Evolutionary conservation across 306 rosid genomes (phyloP).

Genomic region (Citrullus amarus): DNA sequence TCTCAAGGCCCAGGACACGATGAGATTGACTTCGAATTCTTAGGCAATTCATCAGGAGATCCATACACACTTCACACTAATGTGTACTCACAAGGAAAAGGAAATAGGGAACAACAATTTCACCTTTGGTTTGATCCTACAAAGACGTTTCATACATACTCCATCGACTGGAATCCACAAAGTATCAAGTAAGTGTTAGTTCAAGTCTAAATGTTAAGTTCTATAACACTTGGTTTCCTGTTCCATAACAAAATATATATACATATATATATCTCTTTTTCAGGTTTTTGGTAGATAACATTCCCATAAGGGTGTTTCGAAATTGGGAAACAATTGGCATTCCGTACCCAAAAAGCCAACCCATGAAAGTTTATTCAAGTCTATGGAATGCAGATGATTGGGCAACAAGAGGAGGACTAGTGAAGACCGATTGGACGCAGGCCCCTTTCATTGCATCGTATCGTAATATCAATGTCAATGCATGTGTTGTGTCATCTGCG

Average conservation of each 20-base stretch:
- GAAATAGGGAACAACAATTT: slow-evolving; percentile 27
- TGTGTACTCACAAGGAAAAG: slow-evolving; percentile 23
- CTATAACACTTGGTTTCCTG: not conserved
- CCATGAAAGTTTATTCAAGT: slow-evolving; percentile 32
- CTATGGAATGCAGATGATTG: slow-evolving; percentile 39
- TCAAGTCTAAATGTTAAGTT: not conserved
- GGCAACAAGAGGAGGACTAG: slow-evolving; percentile 38
- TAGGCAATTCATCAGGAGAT: slow-evolving; percentile 27
- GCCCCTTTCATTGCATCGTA: slow-evolving; percentile 38
- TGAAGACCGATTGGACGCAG: slow-evolving; percentile 36
- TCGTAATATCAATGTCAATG: slow-evolving; percentile 24
- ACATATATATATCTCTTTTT: not conserved
- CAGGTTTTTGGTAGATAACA: slow-evolving; percentile 26
- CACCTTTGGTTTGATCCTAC: slow-evolving; percentile 46
- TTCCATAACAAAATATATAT: not conserved
- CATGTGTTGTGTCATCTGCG: slow-evolving; percentile 12
- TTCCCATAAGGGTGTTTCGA: slow-evolving; percentile 24
- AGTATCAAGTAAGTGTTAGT: slow-evolving; percentile 23
- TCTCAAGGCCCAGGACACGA: slow-evolving; percentile 41
- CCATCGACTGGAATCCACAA: slow-evolving; percentile 26
- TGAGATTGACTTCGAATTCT: slow-evolving; percentile 39
- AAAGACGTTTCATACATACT: slow-evolving; percentile 30
- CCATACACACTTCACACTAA: slow-evolving; percentile 32
- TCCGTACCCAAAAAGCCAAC: slow-evolving; percentile 23
- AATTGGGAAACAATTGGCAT: slow-evolving; percentile 23